Base-by-base conservation (phyloP, 768 basidiomycete genomes). In the Mycena galericulata region DNA sequence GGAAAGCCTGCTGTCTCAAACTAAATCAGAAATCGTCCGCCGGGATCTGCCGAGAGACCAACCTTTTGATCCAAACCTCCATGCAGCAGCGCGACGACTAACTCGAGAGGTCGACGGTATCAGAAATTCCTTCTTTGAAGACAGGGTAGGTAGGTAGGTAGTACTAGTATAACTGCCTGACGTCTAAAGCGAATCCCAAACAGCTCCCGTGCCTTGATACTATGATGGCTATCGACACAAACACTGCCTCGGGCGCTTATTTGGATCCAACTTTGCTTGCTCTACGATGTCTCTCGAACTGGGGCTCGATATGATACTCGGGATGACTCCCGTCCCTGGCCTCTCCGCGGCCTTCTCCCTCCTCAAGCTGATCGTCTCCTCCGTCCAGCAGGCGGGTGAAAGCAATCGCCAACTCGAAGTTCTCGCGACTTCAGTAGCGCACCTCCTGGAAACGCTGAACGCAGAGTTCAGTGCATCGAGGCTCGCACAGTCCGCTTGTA, bases 281-380 rank as follows among this genome's bases (percentile, higher is more conserved):
- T 27, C n/a, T 34, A 14, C 38, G 3, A 54, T 55, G 55, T 50
- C 63, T 22, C 43, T 47, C 2, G n/a, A 63, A 22, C 3, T 15
- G 5, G 53, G 22, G 24, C 54, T 65, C 43, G 54, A 54, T 27
- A 45, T 57, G 26, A 15, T 65, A n/a, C 34, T 65, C 20, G 63
- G 63, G 1, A 50, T 65, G 4, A 57, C 63, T 3, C 63, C 63
- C 1, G 63, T 65, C 24, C 63, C 63, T 7, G 63, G 63, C n/a
- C 47, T 65, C 1, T 46, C 53, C 24, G 24, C 34, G 6, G 63
- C 54, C 4, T 65, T 45, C 32, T 56, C 14, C 14, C 22, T 55
- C 12, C 24, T 65, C 43, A 56, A 65, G 36, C 11, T 65, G 14
- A 49, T 57, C 40, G 63, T 65, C 34, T 56, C 63, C 6, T 45